phyloP scores from a whole-genome alignment of 441 rosid genomes.

The Omphalea diandra region DNA sequence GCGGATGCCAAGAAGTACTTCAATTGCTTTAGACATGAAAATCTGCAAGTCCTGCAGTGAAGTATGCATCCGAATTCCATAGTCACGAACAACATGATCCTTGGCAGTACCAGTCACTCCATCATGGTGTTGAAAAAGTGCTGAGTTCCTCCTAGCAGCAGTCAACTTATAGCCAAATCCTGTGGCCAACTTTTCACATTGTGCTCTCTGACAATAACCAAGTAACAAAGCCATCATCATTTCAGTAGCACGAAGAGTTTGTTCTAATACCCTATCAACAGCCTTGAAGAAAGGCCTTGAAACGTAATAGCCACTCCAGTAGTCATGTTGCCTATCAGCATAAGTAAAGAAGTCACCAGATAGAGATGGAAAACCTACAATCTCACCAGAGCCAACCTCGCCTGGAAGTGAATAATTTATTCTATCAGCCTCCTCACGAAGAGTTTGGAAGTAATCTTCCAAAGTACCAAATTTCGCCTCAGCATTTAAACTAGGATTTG shows the following conservation, averaged over 20 bases:
- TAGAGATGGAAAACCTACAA: conserved; percentile 92
- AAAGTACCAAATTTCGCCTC: conserved; percentile 91
- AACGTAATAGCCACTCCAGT: conserved; percentile 99
- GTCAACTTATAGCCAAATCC: conserved; percentile 83
- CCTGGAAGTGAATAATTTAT: conserved; percentile 74
- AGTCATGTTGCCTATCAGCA: conserved; percentile 87
- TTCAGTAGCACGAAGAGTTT: conserved; percentile 87
- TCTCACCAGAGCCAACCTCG: conserved; percentile 73
- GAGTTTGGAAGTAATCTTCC: conserved; percentile 80
- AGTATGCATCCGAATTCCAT: conserved; percentile 89
- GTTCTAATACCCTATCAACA: conserved; percentile 92
- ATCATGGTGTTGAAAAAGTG: conserved; percentile 99
- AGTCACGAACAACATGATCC: conserved; percentile 92
- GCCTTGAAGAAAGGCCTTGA: conserved; percentile 99
- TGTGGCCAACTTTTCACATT: conserved; percentile 79
- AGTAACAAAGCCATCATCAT: conserved; percentile 82
- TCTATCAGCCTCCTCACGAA: conserved; percentile 85
- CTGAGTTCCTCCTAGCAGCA: conserved; percentile 95
- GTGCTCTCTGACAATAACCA: conserved; percentile 84
- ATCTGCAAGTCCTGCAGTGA: conserved; percentile 89
- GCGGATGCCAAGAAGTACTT: conserved; percentile 74
- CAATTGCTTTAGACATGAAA: conserved; percentile 95
- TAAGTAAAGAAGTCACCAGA: conserved; percentile 98
- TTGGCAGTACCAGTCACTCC: conserved; percentile 97
- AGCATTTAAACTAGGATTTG: conserved; percentile 75